phyloP scores from a whole-genome alignment of 768 basidiomycete genomes.

The Lactifluus hygrophoroides region DNA sequence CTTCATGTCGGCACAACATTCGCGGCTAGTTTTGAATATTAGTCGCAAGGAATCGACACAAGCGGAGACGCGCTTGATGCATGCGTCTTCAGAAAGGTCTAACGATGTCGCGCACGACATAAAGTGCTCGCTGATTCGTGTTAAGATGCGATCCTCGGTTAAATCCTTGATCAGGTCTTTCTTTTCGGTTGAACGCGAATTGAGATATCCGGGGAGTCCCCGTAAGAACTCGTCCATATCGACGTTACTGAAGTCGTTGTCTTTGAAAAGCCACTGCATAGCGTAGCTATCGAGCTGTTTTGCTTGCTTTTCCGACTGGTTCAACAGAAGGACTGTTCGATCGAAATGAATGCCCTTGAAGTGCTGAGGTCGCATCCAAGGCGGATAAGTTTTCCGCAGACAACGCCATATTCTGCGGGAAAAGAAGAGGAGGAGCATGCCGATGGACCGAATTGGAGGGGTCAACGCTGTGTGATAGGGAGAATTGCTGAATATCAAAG shows the following conservation, averaged over 20 bases:
- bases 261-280: constrained; percentile 5
- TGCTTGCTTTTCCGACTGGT: background rate
- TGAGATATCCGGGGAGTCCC: constrained; percentile 8
- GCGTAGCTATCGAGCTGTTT: constrained; percentile 4
- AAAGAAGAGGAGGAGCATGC: background rate
- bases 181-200: background rate
- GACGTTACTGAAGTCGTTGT: constrained; percentile 5
- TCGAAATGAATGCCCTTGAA: constrained; percentile 3
- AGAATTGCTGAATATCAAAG: constrained; percentile 2
- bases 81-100: background rate
- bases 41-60: constrained; percentile 1
- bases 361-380: background rate
- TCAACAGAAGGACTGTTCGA: background rate
- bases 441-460: background rate
- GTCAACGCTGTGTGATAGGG: constrained; percentile 14
- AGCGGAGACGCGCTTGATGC: background rate
- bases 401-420: background rate
- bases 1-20: background rate
- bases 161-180: background rate
- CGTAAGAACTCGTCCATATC: constrained; percentile 13
- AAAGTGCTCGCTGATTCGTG: constrained; percentile 3
- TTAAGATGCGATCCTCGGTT: background rate
- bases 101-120: constrained; percentile 2
- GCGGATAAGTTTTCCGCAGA: background rate
- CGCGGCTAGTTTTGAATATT: background rate